Conservation (phyloP, 2,329 filamentous ascomycete genomes). For the Aspergillus ustus region DNA sequence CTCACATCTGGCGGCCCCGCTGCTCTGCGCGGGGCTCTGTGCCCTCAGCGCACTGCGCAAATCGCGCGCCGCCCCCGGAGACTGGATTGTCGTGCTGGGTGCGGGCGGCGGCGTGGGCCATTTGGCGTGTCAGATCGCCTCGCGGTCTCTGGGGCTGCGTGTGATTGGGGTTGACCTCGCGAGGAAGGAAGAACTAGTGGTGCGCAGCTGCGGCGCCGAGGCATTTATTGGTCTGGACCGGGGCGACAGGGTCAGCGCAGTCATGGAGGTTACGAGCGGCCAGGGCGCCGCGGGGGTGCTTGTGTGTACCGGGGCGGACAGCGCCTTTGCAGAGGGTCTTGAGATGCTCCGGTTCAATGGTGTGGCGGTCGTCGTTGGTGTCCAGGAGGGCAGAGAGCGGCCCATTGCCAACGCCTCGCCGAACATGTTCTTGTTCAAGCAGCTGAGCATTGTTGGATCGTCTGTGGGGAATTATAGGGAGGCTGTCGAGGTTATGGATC, state of each 20-base stretch:
- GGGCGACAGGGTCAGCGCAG: constrained; percentile 57
- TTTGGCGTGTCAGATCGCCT: constrained; percentile 63
- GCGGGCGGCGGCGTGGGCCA: constrained; percentile 70
- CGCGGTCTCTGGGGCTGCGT: constrained; percentile 64
- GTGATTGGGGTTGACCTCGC: constrained; percentile 70
- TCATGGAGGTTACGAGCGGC: constrained; percentile 61
- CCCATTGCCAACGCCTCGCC: constrained; percentile 54
- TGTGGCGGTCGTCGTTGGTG: constrained; percentile 57
- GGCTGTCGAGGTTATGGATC: constrained; percentile 54
- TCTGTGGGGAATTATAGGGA: constrained; percentile 58
- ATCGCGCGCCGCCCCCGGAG: constrained; percentile 61
- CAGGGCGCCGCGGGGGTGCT: constrained; percentile 66
- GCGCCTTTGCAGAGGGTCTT: constrained; percentile 55
- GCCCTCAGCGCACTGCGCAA: constrained; percentile 69
- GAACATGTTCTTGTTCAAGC: constrained; percentile 44
- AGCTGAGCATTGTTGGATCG: constrained; percentile 54
- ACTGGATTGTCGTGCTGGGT: constrained; percentile 64
- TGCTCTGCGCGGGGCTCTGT: constrained; percentile 71
- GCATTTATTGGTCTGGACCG: constrained; percentile 66
- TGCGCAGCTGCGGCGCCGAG: constrained; percentile 63
- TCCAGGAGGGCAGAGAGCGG: constrained; percentile 52
- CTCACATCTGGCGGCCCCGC: constrained; percentile 66
- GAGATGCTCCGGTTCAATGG: constrained; percentile 56
- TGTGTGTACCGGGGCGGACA: constrained; percentile 58
- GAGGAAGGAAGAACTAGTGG: constrained; percentile 63